Evolutionary conservation across 2,329 filamentous ascomycete species (phyloP).

Genomic region (Scleromitrula shiraiana): DNA sequence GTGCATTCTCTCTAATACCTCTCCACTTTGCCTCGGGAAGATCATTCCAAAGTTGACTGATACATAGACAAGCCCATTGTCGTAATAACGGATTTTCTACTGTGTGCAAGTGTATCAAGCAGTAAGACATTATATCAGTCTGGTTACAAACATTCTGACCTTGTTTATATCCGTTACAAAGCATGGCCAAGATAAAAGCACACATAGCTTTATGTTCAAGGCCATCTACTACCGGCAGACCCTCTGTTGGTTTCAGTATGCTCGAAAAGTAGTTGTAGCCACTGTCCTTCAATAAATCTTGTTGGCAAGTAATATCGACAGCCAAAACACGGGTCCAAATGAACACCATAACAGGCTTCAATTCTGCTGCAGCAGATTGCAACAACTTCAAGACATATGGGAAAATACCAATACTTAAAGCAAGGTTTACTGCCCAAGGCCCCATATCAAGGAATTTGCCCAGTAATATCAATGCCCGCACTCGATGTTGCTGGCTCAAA

Average conservation of each 20-base stretch:
- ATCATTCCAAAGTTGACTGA: slow-evolving; percentile 90
- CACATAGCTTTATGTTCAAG: slow-evolving; percentile 99
- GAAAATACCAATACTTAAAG: slow-evolving; percentile 95
- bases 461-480: slow-evolving; percentile 82
- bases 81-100: slow-evolving; percentile 80
- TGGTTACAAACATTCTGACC: slow-evolving; percentile 88
- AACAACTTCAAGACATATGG: slow-evolving; percentile 96
- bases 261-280: slow-evolving; percentile 95
- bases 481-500: slow-evolving; percentile 86
- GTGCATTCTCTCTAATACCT: slow-evolving; percentile 78
- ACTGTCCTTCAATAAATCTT: slow-evolving; percentile 90
- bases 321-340: slow-evolving; percentile 96
- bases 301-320: slow-evolving; percentile 88
- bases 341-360: slow-evolving; percentile 98
- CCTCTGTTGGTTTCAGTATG: slow-evolving; percentile 78
- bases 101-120: slow-evolving; percentile 74
- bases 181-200: slow-evolving; percentile 93
- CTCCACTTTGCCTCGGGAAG: slow-evolving; percentile 91
- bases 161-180: slow-evolving; percentile 89
- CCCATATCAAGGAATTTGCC: slow-evolving; percentile 92
- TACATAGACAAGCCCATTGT: slow-evolving; percentile 92
- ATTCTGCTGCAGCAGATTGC: slow-evolving; percentile 86
- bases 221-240: slow-evolving; percentile 76
- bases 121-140: slow-evolving; percentile 83
- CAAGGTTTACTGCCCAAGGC: slow-evolving; percentile 97